Evolutionary conservation across 75 land plant species (phyloP).

Genomic region (Pinus albicaulis): DNA sequence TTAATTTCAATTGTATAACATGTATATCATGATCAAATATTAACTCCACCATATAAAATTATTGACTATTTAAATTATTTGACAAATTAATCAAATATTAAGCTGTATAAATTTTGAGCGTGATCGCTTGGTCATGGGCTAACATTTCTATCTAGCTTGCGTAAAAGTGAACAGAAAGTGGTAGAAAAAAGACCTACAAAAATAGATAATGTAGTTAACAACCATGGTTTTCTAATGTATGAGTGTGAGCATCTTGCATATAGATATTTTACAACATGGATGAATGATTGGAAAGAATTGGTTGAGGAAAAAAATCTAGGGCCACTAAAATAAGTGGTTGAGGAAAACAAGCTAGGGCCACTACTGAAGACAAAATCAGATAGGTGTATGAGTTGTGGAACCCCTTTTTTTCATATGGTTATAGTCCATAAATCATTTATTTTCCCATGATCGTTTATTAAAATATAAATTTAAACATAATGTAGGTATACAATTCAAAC

Average conservation of each 20-base stretch:
- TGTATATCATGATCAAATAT: background rate
- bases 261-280: constrained; percentile 58
- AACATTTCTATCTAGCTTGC: background rate
- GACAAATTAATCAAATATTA: no score
- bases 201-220: constrained; percentile 70
- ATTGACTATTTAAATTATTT: background rate
- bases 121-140: no score
- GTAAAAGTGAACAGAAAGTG: background rate
- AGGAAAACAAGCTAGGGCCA: constrained; percentile 54
- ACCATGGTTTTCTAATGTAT: constrained; percentile 86
- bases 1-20: background rate
- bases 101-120: no score
- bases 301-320: no score
- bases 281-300: constrained; percentile 89
- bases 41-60: background rate
- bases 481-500: no score
- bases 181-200: constrained; percentile 54
- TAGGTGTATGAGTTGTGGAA: constrained; percentile 99
- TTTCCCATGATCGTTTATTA: background rate
- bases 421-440: background rate
- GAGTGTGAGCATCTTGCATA: constrained; percentile 80
- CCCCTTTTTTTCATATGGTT: constrained; percentile 98
- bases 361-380: constrained; percentile 94
- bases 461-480: background rate
- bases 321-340: no score